Percentiles rank a stretch among this genome's conserved stretches.
phyloP scores from a whole-genome alignment of 345 rosid genomes.

The Hypericum androsaemum region DNA sequence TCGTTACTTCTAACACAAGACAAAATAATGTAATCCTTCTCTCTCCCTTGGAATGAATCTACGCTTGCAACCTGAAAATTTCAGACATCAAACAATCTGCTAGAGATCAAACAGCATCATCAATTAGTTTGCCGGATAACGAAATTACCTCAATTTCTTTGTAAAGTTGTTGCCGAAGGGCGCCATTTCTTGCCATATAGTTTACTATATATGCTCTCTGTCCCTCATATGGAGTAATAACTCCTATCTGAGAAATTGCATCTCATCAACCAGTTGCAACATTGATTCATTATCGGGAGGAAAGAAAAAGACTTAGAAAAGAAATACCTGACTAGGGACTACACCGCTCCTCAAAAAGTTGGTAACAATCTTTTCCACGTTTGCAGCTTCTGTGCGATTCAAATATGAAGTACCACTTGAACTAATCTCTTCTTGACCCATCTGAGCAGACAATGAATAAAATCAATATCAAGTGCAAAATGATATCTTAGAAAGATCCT shows the following conservation, averaged over 20 bases:
- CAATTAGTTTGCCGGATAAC: conserved; percentile 3
- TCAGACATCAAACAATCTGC: conserved; percentile 4
- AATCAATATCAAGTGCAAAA: neutral
- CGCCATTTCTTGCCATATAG: conserved; percentile 97
- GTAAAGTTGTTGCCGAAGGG: conserved; percentile 95
- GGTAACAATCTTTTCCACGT: conserved; percentile 98
- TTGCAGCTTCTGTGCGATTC: conserved; percentile 98
- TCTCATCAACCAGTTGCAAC: conserved; percentile 2
- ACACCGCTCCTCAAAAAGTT: conserved; percentile 98
- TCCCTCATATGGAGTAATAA: conserved; percentile 96
- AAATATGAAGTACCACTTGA: conserved; percentile 97
- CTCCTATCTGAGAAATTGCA: conserved; percentile 62
- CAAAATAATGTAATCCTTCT: conserved; percentile 93
- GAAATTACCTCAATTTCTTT: conserved; percentile 91
- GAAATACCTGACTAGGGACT: conserved; percentile 77
- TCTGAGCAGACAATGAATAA: conserved; percentile 30
- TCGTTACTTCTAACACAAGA: conserved; percentile 99
- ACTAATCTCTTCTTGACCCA: conserved; percentile 99
- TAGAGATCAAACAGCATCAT: conserved; percentile 4
- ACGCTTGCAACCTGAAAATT: conserved; percentile 82
- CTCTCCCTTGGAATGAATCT: conserved; percentile 99
- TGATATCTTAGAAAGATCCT: neutral
- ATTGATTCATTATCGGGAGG: neutral
- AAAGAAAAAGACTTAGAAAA: neutral
- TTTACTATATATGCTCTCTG: conserved; percentile 97